Evolutionary conservation across 306 rosid species (phyloP).

Genomic region (Pterocarpus santalinus): DNA sequence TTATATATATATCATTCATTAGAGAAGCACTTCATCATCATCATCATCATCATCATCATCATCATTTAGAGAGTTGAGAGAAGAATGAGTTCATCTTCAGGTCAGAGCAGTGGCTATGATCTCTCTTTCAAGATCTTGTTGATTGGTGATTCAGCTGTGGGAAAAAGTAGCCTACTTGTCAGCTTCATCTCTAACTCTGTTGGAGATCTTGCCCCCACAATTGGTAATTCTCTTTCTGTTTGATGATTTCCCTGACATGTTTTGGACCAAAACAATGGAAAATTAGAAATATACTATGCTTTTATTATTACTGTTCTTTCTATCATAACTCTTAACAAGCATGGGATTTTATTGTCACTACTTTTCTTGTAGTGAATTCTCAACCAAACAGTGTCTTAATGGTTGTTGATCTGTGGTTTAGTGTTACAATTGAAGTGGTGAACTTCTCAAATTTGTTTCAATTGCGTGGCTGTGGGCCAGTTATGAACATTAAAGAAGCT

Average conservation of each 20-base stretch:
- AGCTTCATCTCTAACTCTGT: constrained; percentile 80
- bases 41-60: constrained; percentile 37
- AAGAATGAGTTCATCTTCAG: constrained; percentile 80
- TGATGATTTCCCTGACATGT: background rate
- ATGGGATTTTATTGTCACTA: background rate
- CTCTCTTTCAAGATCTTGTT: constrained; percentile 94
- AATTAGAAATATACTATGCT: background rate
- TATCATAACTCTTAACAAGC: constrained; percentile 3
- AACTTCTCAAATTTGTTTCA: constrained; percentile 28
- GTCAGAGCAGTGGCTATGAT: constrained; percentile 79
- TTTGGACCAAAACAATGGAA: background rate
- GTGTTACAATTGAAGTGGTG: background rate
- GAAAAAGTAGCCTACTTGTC: constrained; percentile 90
- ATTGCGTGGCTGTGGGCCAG: constrained; percentile 10
- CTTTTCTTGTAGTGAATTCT: background rate
- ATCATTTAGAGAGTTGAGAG: constrained; percentile 27
- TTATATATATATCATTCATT: constrained; percentile 23
- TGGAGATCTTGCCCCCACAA: constrained; percentile 80
- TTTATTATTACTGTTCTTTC: background rate
- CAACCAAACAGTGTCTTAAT: background rate
- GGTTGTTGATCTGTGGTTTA: constrained; percentile 49
- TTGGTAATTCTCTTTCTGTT: constrained; percentile 62
- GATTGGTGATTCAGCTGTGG: constrained; percentile 98
- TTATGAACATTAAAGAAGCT: constrained; percentile 3
- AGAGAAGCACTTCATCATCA: constrained; percentile 48